A percentile compares a stretch with the other conserved stretches of the same genome.
Evolutionary conservation across 2,329 filamentous ascomycete genomes (phyloP).

Genomic region (Neoscytalidium dimidiatum): DNA sequence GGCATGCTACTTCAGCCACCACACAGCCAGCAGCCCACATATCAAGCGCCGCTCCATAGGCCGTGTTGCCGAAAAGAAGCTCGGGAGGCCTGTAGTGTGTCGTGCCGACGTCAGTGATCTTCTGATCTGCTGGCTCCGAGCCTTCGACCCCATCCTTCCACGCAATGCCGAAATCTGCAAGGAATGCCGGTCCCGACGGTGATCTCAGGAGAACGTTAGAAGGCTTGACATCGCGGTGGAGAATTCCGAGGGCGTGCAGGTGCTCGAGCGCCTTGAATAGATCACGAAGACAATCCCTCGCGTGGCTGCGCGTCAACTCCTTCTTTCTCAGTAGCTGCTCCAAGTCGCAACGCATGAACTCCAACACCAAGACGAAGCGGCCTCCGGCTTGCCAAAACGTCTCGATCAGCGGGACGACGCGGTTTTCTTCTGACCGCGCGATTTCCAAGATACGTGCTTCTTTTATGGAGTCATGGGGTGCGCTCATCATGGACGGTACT

Average conservation of each 20-base stretch:
- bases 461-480: conserved; percentile 79
- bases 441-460: conserved; percentile 74
- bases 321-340: conserved; percentile 62
- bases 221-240: conserved; percentile 94
- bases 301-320: conserved; percentile 43
- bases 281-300: conserved; percentile 60
- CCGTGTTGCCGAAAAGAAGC: conserved; percentile 78
- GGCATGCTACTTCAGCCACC: conserved; percentile 70
- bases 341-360: conserved; percentile 76
- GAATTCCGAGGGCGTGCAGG: conserved; percentile 73
- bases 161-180: conserved; percentile 91
- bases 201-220: conserved; percentile 78
- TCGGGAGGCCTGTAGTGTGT: conserved; percentile 90
- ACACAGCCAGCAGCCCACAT: conserved; percentile 89
- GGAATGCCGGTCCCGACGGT: conserved; percentile 68
- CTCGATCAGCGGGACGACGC: conserved; percentile 68
- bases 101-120: conserved; percentile 92
- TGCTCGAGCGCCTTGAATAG: conserved; percentile 70
- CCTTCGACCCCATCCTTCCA: conserved; percentile 66
- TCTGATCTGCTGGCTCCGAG: conserved; percentile 65
- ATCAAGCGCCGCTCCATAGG: conserved; percentile 74
- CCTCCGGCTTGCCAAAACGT: conserved; percentile 71
- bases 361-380: conserved; percentile 78
- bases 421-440: conserved; percentile 53
- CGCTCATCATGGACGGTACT: conserved; percentile 67